Percentiles rank a stretch among this genome's conserved stretches.
Evolutionary conservation across 495 filamentous ascomycete species (phyloP).

Genomic region (Penicillium cinerascens): DNA sequence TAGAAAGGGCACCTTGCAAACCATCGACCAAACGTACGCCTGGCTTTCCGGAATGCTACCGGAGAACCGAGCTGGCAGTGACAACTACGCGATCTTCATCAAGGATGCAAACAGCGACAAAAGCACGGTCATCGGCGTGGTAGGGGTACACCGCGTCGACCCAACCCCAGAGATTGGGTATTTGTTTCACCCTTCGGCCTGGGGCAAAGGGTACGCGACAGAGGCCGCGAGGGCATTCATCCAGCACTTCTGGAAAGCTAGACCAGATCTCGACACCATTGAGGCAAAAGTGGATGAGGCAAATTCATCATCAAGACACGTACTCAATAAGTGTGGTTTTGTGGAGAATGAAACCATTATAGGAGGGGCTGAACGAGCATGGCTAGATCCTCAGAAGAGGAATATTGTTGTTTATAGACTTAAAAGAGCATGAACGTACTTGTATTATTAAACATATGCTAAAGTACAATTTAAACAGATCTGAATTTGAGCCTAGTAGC

Average conservation of each 20-base stretch:
- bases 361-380: background rate
- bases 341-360: slow-evolving; percentile 1
- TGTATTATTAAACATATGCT: too few species aligned
- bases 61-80: background rate
- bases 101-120: background rate
- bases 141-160: slow-evolving; percentile 1
- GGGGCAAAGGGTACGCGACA: slow-evolving; percentile 6
- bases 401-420: slow-evolving; percentile 2
- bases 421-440: background rate
- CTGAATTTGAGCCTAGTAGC: too few species aligned
- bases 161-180: slow-evolving; percentile 4
- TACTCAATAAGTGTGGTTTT: slow-evolving; percentile 5
- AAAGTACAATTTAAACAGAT: too few species aligned
- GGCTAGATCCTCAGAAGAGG: background rate
- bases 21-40: background rate
- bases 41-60: background rate
- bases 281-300: slow-evolving; percentile 5
- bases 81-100: slow-evolving; percentile 4
- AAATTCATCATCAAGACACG: background rate
- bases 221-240: slow-evolving; percentile 2
- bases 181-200: slow-evolving; percentile 3
- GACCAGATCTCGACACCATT: background rate
- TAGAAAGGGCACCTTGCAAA: background rate
- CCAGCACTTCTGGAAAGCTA: background rate
- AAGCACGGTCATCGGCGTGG: slow-evolving; percentile 1